Percentiles rank a stretch among this genome's conserved stretches.
phyloP scores from a whole-genome alignment of 768 basidiomycete species.

The Gautieria morchelliformis region DNA sequence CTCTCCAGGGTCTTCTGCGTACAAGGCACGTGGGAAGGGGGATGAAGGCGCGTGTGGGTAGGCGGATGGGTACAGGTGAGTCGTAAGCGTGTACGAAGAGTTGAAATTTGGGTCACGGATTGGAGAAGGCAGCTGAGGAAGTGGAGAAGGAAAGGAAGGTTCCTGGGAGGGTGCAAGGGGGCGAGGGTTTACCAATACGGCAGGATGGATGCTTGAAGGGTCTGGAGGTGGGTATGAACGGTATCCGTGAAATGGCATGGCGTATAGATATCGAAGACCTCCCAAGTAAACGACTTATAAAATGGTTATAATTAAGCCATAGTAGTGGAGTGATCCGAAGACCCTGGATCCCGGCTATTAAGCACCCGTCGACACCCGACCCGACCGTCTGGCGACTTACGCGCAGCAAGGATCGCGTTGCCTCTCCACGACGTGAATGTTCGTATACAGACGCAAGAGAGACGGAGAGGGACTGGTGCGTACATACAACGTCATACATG shows the following conservation, averaged over 20 bases:
- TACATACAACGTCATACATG: no score
- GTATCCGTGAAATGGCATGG: not conserved
- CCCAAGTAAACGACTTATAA: no score
- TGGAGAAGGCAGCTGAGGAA: not conserved
- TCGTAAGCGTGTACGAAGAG: conserved; percentile 9
- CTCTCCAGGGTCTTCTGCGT: not conserved
- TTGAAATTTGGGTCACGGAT: not conserved
- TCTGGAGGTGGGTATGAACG: not conserved
- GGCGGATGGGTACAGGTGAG: conserved; percentile 17
- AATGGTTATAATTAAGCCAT: no score
- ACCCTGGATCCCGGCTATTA: no score
- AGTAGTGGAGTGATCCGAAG: no score
- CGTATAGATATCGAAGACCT: no score
- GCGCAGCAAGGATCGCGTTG: no score
- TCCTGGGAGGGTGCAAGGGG: not conserved
- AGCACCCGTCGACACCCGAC: no score
- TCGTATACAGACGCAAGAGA: no score
- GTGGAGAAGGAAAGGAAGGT: not conserved
- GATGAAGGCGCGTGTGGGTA: conserved; percentile 11
- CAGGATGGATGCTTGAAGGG: not conserved
- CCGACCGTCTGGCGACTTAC: no score
- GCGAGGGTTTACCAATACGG: not conserved
- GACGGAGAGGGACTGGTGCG: no score
- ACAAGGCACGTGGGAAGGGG: not conserved
- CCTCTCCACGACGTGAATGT: no score